Conservation (phyloP, 805 yeast genomes). For the Priceomyces haplophilus region DNA sequence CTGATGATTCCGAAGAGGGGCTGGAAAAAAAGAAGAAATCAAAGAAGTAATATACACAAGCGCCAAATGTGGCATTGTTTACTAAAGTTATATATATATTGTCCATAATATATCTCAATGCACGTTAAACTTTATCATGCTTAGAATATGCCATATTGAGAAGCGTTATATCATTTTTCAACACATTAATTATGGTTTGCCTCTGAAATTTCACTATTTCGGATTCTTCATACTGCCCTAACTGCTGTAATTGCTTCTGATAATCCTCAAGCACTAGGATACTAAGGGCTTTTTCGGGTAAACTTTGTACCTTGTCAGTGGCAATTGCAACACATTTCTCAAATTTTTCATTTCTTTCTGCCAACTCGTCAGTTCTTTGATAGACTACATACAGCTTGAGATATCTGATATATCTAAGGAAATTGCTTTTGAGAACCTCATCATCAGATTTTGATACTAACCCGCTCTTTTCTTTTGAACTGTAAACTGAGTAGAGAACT, state of each 20-base stretch:
- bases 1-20: constrained; percentile 40
- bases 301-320: constrained; percentile 12
- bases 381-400: constrained; percentile 17
- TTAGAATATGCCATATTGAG: not conserved
- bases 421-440: not conserved
- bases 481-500: constrained; percentile 10
- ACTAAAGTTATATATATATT: not conserved
- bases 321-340: constrained; percentile 14
- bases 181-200: constrained; percentile 8
- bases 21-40: constrained; percentile 50
- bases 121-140: not conserved
- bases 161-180: constrained; percentile 10
- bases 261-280: constrained; percentile 18
- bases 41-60: constrained; percentile 27
- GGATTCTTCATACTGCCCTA: constrained; percentile 20
- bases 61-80: not conserved
- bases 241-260: constrained; percentile 9
- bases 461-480: not conserved
- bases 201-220: constrained; percentile 19
- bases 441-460: not conserved
- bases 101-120: not conserved
- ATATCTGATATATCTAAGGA: constrained; percentile 8
- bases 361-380: constrained; percentile 11
- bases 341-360: constrained; percentile 14
- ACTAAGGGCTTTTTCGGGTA: constrained; percentile 19